Base-by-base conservation (phyloP, 768 basidiomycete species). In the Collybia nuda region DNA sequence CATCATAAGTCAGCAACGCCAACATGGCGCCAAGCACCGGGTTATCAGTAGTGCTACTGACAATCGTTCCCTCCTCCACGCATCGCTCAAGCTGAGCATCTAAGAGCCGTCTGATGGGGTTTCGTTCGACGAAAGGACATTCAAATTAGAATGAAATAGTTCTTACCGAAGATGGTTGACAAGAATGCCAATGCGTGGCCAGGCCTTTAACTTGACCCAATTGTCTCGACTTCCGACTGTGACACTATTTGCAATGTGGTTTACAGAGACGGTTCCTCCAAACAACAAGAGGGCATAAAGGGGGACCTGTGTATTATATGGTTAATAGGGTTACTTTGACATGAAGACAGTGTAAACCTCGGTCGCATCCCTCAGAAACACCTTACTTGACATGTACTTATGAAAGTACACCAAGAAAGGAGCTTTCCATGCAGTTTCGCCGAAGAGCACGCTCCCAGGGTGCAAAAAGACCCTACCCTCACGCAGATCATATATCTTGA, bases 131-230 rank as follows among this genome's bases (percentile, higher is more conserved):
- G 21, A 28, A 44, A 11, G 22, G 19, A 21, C 23, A 36, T 50
- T 6, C n/a, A 7, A 17, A n/a, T 19, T 19, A n/a, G 6, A 22
- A 39, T 41, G 22, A 5, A 19, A 32, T 2, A 14, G 32, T 19
- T 65, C 75, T 53, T 62, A 89, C 90, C 90, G 77, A 9, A 94
- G 69, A 56, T 93, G 90, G 60, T 93, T 93, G 37, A 92, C 88
- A 23, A 97, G 77, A 9, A 93, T 84, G 1, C 93, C 93, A 43
- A 96, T 95, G 7, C 93, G 80, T n/a, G 94, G 89, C 82, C 86
- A 90, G 0, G 92, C 90, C 48, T 77, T 81, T 53, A 96, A 64
- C 59, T 79, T 85, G 51, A 97, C 68, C 5, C 57, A 62, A 21
- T 72, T 70, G 19, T 80, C 77, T 40, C 77, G 79, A 14, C 68